phyloP scores from a whole-genome alignment of 768 basidiomycete species.

The Pleurotus platypus region DNA sequence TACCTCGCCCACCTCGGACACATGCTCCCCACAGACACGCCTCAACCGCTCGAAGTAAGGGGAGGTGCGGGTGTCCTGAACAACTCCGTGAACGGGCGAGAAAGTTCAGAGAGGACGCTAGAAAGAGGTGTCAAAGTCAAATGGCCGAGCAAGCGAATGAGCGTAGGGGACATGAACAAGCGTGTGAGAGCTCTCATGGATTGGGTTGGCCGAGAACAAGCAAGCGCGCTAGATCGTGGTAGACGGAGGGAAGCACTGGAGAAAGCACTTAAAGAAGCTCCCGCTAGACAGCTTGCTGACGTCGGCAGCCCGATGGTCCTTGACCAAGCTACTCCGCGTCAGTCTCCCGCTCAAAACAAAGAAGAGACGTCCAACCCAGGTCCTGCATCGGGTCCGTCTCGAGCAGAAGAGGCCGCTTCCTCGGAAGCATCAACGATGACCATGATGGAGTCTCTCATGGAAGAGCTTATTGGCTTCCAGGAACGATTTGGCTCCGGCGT shows the following conservation, averaged over 20 bases:
- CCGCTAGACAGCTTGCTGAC: neutral
- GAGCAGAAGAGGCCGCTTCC: neutral
- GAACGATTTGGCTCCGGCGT: conserved; percentile 71
- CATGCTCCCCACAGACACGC: conserved; percentile 74
- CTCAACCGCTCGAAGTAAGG: conserved; percentile 72
- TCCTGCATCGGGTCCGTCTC: neutral
- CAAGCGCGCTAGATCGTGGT: conserved; percentile 65
- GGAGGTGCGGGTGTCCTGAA: conserved; percentile 21
- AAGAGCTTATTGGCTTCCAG: conserved; percentile 85
- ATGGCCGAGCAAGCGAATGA: conserved; percentile 93
- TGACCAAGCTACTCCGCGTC: conserved; percentile 14
- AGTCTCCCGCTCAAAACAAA: neutral
- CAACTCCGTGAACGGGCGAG: conserved; percentile 31
- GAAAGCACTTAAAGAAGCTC: conserved; percentile 41
- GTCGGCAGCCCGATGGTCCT: conserved; percentile 29
- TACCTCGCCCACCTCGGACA: conserved; percentile 85
- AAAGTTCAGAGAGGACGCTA: conserved; percentile 55
- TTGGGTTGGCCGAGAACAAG: conserved; percentile 91
- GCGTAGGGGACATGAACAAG: conserved; percentile 97
- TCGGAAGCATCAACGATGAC: conserved; percentile 51
- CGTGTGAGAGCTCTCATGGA: conserved; percentile 86
- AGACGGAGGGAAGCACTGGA: conserved; percentile 68
- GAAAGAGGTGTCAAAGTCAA: conserved; percentile 85
- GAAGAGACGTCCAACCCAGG: neutral
- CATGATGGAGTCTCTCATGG: conserved; percentile 89